phyloP scores from a whole-genome alignment of 208 protist species.

The Leishmania tarentolae region DNA sequence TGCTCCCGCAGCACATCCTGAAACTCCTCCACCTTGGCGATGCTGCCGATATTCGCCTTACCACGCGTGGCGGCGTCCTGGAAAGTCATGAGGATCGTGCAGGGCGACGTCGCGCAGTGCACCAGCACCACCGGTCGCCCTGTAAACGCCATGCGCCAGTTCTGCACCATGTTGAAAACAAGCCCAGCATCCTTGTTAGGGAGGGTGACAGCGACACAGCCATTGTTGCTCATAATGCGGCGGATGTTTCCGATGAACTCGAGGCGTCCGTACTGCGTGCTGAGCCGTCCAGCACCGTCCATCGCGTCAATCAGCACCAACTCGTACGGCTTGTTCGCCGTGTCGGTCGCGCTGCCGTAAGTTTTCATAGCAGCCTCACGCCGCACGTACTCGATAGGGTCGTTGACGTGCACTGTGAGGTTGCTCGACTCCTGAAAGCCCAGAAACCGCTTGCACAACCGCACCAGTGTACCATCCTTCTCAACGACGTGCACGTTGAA shows the following conservation, averaged over 20 bases:
- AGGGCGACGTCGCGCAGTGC: slow-evolving; percentile 80
- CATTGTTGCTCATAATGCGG: slow-evolving; percentile 60
- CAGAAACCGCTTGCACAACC: slow-evolving; percentile 71
- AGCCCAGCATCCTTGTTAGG: slow-evolving; percentile 76
- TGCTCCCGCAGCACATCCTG: slow-evolving; percentile 76
- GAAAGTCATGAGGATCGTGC: slow-evolving; percentile 90
- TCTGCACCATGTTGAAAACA: slow-evolving; percentile 83
- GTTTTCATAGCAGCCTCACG: slow-evolving; percentile 30
- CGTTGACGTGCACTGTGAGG: slow-evolving; percentile 54
- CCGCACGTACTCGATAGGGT: slow-evolving; percentile 75
- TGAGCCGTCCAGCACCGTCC: slow-evolving; percentile 68
- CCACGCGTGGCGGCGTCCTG: slow-evolving; percentile 74
- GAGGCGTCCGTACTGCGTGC: slow-evolving; percentile 71
- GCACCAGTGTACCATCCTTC: slow-evolving; percentile 78
- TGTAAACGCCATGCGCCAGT: slow-evolving; percentile 87
- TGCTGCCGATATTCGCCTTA: slow-evolving; percentile 75
- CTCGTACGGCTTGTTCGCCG: slow-evolving; percentile 51
- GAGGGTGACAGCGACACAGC: slow-evolving; percentile 69
- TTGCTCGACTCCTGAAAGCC: slow-evolving; percentile 84
- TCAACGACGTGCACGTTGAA: slow-evolving; percentile 87
- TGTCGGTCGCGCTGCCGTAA: slow-evolving; percentile 9
- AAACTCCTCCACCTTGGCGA: slow-evolving; percentile 76
- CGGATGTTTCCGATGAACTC: slow-evolving; percentile 81
- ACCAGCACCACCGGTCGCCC: slow-evolving; percentile 77
- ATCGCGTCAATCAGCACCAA: slow-evolving; percentile 78